phyloP scores from a whole-genome alignment of 2,329 filamentous ascomycete genomes.

The Chaetomiaceae sp. region DNA sequence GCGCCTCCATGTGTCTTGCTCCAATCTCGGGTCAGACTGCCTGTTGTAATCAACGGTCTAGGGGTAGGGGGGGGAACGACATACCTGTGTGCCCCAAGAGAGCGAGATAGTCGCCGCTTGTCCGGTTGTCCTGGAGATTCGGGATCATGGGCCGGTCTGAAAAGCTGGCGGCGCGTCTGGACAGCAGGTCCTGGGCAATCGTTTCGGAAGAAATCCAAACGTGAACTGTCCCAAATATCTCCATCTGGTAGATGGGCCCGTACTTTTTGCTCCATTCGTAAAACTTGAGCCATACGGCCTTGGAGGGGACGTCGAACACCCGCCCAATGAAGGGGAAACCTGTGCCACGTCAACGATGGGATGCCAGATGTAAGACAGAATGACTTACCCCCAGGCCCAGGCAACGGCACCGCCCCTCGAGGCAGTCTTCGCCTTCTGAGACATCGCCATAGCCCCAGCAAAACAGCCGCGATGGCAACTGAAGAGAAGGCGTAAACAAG shows the following conservation, averaged over 20 bases:
- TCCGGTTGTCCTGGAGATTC: conserved; percentile 45
- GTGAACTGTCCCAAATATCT: conserved; percentile 44
- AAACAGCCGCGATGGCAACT: conserved; percentile 11
- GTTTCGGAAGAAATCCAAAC: conserved; percentile 46
- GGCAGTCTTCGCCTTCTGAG: conserved; percentile 26
- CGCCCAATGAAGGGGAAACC: conserved; percentile 42
- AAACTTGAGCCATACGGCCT: conserved; percentile 44
- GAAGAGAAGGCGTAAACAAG: conserved; percentile 3
- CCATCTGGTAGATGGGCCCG: conserved; percentile 44
- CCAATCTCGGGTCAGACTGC: no score
- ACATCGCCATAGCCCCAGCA: conserved; percentile 15
- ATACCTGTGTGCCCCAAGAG: conserved; percentile 41
- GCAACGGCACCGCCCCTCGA: conserved; percentile 28
- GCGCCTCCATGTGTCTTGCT: conserved; percentile 44
- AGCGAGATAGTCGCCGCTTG: conserved; percentile 44
- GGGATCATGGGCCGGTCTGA: conserved; percentile 46
- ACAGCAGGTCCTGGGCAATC: conserved; percentile 43
- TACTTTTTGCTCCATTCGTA: conserved; percentile 45
- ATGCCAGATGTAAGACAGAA: no score
- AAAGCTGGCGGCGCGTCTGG: conserved; percentile 40
- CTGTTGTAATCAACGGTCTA: no score
- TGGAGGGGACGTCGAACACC: conserved; percentile 42
- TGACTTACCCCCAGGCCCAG: conserved; percentile 30
- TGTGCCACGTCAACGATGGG: conserved; percentile 18
- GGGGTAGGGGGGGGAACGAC: not conserved